A percentile compares a stretch with the other conserved stretches of the same genome.
Evolutionary conservation across 768 basidiomycete species (phyloP).

Genomic region (Leucosporidium yakuticum): DNA sequence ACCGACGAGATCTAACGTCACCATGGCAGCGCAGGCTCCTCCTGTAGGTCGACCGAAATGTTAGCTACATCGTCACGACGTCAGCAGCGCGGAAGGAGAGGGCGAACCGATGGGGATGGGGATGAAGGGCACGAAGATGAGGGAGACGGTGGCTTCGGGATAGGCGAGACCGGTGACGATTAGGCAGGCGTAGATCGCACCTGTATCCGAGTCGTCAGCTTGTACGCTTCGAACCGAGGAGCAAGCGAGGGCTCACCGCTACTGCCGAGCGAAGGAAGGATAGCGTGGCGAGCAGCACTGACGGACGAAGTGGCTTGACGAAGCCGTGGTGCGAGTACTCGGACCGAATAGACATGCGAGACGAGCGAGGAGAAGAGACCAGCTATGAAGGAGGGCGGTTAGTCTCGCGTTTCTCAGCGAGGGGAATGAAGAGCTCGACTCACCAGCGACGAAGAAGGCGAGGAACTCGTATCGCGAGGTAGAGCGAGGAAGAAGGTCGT

Average conservation of each 20-base stretch:
- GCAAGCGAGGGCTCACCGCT: constrained; percentile 11
- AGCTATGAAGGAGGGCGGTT: background rate
- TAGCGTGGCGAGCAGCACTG: background rate
- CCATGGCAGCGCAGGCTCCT: constrained; percentile 10
- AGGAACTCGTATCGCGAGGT: constrained; percentile 35
- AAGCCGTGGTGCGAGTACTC: constrained; percentile 13
- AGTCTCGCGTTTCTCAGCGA: background rate
- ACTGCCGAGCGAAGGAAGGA: constrained; percentile 21
- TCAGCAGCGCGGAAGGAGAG: constrained; percentile 21
- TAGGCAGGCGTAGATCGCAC: constrained; percentile 30
- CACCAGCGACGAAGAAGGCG: constrained; percentile 32
- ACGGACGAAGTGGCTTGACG: background rate
- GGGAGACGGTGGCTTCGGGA: constrained; percentile 24
- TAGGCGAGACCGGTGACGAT: constrained; percentile 28
- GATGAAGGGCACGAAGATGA: constrained; percentile 36
- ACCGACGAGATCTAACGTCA: constrained; percentile 23
- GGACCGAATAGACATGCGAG: constrained; percentile 26
- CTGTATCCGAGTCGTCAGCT: constrained; percentile 2
- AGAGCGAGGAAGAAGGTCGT: constrained; percentile 22
- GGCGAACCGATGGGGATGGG: constrained; percentile 26
- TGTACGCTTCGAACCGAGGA: no score
- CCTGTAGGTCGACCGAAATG: constrained; percentile 29
- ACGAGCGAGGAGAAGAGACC: constrained; percentile 27
- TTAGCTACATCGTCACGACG: constrained; percentile 31
- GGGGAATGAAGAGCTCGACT: background rate